Base-by-base conservation (phyloP, 768 basidiomycete species). In the Tricholoma terreum region DNA sequence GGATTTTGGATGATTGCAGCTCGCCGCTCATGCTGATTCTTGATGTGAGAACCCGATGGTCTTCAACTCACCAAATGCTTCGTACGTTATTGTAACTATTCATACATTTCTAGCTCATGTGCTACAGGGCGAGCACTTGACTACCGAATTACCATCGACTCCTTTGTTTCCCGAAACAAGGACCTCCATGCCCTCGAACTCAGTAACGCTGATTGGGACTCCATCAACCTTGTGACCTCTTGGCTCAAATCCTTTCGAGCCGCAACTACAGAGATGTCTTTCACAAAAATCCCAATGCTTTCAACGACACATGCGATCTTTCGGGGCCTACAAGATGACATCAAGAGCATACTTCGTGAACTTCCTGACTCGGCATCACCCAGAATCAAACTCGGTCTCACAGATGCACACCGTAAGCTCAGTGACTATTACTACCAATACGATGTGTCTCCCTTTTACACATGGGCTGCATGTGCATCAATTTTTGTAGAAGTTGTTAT, bases 301-400 rank as follows among this genome's bases (percentile, higher is more conserved):
- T 76, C 71, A 2, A 67, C 67, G 0, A 63, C 63, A 0, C 72
- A 73, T 54, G 69, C 72, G 0, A 60, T 74, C 14, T 75, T 74
- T 51, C 59, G 65, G 1, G 67, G 68, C 5, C 67, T 77, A 2
- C 73, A 75, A 60, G 66, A 70, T 0, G 50, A 72, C 12, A 31
- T 76, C 17, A n/a, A 49, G 2, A 36, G 27, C 1, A 61, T 67
- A 7, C 8, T 74, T 10, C 17, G 6, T 6, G 17, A 35, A 2
- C 68, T 73, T 9, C 65, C 71, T 8, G 31, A 52, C 22, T 24
- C 19, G 12, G 55, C 55, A 0, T 27, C 56, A 1, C 58, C 65
- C 2, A 24, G 17, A 3, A 19, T 73, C 38, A 57, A 59, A n/a
- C 15, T 46, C 10, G 71, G 71, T 7, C 60, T 75, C 4, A 17